These are phyloP conservation scores for Tetrastigma voinierianum DNA, from an alignment of 164 flowering plant species.

Conservation along the genomic window DNA sequence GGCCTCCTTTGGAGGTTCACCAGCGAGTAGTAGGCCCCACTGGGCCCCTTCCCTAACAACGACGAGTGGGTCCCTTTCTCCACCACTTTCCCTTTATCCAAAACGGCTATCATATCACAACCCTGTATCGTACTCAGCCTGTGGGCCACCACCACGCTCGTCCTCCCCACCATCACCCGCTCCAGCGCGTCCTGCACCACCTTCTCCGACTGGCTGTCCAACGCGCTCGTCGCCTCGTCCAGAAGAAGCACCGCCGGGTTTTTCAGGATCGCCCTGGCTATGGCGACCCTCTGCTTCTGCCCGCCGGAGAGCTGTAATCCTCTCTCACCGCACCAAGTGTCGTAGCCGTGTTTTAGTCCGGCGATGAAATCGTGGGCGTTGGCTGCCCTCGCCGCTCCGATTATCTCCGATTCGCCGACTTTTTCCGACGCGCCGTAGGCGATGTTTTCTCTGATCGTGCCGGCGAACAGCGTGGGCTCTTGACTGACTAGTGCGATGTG, in stretches of 20 bases:
- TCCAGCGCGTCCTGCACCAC: conserved; percentile 63
- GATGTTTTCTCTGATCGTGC: conserved; percentile 61
- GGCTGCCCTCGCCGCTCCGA: conserved; percentile 55
- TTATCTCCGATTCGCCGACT: conserved; percentile 42
- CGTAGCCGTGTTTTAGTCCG: conserved; percentile 53
- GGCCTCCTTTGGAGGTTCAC: conserved; percentile 42
- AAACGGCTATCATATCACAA: conserved; percentile 57
- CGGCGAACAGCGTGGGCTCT: conserved; percentile 63
- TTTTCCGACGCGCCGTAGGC: conserved; percentile 40
- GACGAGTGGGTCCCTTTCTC: conserved; percentile 59
- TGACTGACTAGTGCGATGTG: conserved; percentile 71
- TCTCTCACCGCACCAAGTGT: conserved; percentile 52
- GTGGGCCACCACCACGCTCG: conserved; percentile 69
- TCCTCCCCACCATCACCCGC: conserved; percentile 60
- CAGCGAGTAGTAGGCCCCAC: conserved; percentile 50
- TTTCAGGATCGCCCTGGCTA: conserved; percentile 61
- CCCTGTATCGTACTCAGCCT: conserved; percentile 57
- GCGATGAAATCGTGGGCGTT: conserved; percentile 71
- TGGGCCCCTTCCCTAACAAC: conserved; percentile 47
- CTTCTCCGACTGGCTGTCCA: conserved; percentile 62
- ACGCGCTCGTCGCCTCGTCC: conserved; percentile 71
- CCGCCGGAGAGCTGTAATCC: conserved; percentile 66
- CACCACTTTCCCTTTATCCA: conserved; percentile 56
- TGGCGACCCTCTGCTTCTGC: conserved; percentile 63
- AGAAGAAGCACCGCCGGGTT: conserved; percentile 47